Evolutionary conservation across 768 basidiomycete species (phyloP).

Genomic region (Stropharia rugosoannulata): DNA sequence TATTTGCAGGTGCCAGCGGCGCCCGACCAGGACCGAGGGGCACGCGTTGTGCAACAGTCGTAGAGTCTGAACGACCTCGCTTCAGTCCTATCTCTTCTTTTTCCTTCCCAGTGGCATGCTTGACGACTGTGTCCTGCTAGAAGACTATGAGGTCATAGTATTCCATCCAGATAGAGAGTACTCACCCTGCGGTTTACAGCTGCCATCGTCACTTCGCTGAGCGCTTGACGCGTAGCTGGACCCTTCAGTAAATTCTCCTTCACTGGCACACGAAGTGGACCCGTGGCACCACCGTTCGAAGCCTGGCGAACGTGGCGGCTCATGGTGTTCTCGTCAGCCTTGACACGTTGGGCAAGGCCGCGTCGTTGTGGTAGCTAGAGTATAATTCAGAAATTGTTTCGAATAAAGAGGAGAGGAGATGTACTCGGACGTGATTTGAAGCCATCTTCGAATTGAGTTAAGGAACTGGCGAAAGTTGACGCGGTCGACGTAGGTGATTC

Average conservation of each 20-base stretch:
- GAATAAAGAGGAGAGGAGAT: constrained; percentile 20
- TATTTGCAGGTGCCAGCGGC: constrained; percentile 42
- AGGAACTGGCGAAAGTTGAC: constrained; percentile 21
- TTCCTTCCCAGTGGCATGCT: constrained; percentile 52
- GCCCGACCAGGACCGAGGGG: constrained; percentile 62
- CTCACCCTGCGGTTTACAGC: constrained; percentile 78
- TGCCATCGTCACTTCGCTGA: constrained; percentile 79
- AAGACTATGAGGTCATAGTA: background rate
- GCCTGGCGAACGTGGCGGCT: constrained; percentile 64
- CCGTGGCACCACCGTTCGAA: constrained; percentile 44
- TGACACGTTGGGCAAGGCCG: constrained; percentile 61
- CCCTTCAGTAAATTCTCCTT: constrained; percentile 56
- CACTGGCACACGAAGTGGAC: constrained; percentile 49
- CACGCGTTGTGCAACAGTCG: constrained; percentile 64
- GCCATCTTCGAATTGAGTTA: constrained; percentile 42
- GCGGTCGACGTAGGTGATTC: background rate
- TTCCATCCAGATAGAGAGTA: constrained; percentile 7
- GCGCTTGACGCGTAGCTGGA: constrained; percentile 62
- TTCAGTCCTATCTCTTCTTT: constrained; percentile 68
- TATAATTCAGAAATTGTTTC: constrained; percentile 14
- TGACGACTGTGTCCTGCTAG: constrained; percentile 45
- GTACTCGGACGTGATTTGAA: constrained; percentile 61
- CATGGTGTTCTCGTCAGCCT: constrained; percentile 78
- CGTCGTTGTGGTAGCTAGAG: constrained; percentile 68
- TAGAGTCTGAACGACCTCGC: constrained; percentile 66